Conservation (phyloP, 257 asterid species). For the Mentha longifolia region DNA sequence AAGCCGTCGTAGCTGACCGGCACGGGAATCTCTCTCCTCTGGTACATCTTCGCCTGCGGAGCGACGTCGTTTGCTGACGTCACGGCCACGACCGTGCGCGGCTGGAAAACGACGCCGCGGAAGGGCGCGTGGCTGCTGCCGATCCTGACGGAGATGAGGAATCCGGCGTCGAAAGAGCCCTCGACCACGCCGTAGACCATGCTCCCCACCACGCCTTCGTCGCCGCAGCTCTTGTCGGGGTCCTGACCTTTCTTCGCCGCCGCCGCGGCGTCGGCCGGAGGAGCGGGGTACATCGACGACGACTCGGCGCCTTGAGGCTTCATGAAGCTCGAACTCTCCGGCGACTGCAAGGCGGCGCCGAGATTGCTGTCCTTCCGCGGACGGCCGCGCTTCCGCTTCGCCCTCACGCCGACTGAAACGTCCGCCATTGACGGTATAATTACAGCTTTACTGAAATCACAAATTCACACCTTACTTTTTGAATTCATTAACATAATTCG, state of each 20-base stretch:
- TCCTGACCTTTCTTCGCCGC: background rate
- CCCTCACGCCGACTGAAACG: slow-evolving; percentile 47
- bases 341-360: slow-evolving; percentile 41
- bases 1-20: slow-evolving; percentile 35
- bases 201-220: slow-evolving; percentile 50
- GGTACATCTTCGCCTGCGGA: slow-evolving; percentile 64
- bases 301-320: slow-evolving; percentile 10
- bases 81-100: slow-evolving; percentile 54
- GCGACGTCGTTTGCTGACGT: slow-evolving; percentile 70
- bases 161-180: slow-evolving; percentile 83
- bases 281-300: slow-evolving; percentile 16
- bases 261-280: background rate
- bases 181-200: slow-evolving; percentile 70
- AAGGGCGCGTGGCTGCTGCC: slow-evolving; percentile 55
- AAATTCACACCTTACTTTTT: background rate
- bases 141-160: slow-evolving; percentile 59
- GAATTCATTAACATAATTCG: no score
- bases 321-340: slow-evolving; percentile 6
- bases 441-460: background rate
- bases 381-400: slow-evolving; percentile 79
- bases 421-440: slow-evolving; percentile 41
- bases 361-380: slow-evolving; percentile 71
- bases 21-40: slow-evolving; percentile 44
- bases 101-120: slow-evolving; percentile 74
- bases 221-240: slow-evolving; percentile 16